Evolutionary conservation across 2,329 filamentous ascomycete species (phyloP).

Genomic region (Trichoderma polysporum): DNA sequence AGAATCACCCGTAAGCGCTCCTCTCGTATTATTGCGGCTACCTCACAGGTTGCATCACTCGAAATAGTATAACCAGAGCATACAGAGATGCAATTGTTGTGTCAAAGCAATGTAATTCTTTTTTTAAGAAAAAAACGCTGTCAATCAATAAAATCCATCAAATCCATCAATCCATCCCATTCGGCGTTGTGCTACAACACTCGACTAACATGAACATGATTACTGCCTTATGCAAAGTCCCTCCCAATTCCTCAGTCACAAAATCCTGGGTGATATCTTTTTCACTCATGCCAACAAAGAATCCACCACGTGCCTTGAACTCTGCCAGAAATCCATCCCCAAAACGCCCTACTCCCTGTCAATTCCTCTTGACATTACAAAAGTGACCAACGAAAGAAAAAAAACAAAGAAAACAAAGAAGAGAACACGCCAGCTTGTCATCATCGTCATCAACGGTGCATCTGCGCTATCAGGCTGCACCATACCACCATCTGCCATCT

Average conservation of each 20-base stretch:
- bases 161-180: background rate
- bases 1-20: background rate
- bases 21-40: too few species aligned
- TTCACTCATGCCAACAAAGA: constrained; percentile 13
- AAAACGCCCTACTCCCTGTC: constrained; percentile 24
- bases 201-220: background rate
- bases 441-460: background rate
- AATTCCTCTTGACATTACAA: constrained; percentile 16
- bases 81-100: background rate
- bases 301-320: constrained; percentile 10
- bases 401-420: background rate
- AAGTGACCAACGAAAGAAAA: background rate
- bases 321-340: constrained; percentile 14
- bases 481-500: background rate
- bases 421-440: constrained; percentile 1
- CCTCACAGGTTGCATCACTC: background rate
- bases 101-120: background rate
- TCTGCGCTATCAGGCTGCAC: background rate
- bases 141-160: background rate
- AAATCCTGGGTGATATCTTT: constrained; percentile 11
- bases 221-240: background rate
- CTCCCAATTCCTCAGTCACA: background rate
- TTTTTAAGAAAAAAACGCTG: background rate
- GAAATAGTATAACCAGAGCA: background rate
- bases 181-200: background rate